Evolutionary conservation across 371 early-diverging fungal species (phyloP), one percentile per base, ranked within the genome.

Genomic region (Mortierella sp.): DNA sequence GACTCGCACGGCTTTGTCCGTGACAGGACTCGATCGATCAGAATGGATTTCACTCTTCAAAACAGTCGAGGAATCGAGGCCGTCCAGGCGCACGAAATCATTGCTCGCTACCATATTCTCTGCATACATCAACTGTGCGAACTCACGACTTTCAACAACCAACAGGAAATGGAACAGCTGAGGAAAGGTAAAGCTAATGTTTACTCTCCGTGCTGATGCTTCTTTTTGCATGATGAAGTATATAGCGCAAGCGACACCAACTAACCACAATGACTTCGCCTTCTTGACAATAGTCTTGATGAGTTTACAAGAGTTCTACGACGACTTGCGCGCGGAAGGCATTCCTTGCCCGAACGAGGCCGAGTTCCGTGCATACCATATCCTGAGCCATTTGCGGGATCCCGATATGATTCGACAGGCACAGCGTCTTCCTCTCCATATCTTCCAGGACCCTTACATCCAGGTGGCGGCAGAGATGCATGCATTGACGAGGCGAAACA

Each of bases 111-210:
- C 73, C 97, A 97, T 79, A 96, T 98, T 45, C 69, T 96, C 6
- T 94, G 92, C 64, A 79, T 92, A 11, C 95, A 96, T 73, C 86
- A 91, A 37, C 88, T 97, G 66, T 94, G 94, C 74, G 93, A 91
- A 34, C 67, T 87, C 45, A 91, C 90, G 39, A 85, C 85, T 24
- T 94, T 96, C 70, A 93, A 92, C 55, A 87, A 90, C 66, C 93
- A 95, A 73, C 96, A 95, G 83, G 97, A 97, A 75, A 90, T 89
- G 80, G 97, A 98, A 70, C 97, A 97, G 79, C 87, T 97, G 71
- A 85, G 93, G 50, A 97, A 97, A 89, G 95, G 95, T 92, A 78
- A 90, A 61, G 13, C 44, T 4, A 7, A 7, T 44, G 9, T 37
- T 10, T 24, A 43, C n/a, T n/a, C n/a, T n/a, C n/a, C n/a, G n/a